These are phyloP conservation scores for Claviceps pusilla DNA, from an alignment of 2,329 filamentous ascomycete species.

Conservation along the genomic window DNA sequence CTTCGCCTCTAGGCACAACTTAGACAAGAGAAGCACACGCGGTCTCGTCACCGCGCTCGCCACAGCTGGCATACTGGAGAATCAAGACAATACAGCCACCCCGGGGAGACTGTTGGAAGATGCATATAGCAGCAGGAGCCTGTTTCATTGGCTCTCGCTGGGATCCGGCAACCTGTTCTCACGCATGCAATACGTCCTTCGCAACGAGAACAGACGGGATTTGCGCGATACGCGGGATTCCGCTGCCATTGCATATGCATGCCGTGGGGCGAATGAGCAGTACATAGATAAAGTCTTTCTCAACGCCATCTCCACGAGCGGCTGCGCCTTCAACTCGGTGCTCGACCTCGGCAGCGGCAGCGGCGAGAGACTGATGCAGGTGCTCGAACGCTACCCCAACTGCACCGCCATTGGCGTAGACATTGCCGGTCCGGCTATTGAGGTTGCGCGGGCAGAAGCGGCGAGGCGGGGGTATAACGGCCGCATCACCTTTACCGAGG, in stretches of 20 bases:
- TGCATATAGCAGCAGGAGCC: slow-evolving; percentile 1
- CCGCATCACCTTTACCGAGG: background rate
- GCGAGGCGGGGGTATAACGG: background rate
- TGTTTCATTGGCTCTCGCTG: slow-evolving; percentile 8
- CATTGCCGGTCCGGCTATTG: slow-evolving; percentile 4
- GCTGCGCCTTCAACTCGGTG: slow-evolving; percentile 4
- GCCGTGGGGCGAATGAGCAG: slow-evolving; percentile 4
- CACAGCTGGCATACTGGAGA: background rate
- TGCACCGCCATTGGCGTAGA: slow-evolving; percentile 7
- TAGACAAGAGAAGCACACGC: background rate
- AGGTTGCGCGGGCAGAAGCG: slow-evolving; percentile 4
- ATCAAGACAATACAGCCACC: background rate
- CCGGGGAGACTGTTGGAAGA: background rate
- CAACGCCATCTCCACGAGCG: slow-evolving; percentile 1
- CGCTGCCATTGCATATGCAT: slow-evolving; percentile 8
- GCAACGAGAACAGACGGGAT: slow-evolving; percentile 6
- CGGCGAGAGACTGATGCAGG: slow-evolving; percentile 7
- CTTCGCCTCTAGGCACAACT: background rate
- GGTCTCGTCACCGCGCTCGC: background rate
- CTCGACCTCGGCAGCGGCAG: slow-evolving; percentile 9
- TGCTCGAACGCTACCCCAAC: slow-evolving; percentile 4
- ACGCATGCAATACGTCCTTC: slow-evolving; percentile 3
- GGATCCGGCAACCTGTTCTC: slow-evolving; percentile 7
- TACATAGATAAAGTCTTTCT: slow-evolving; percentile 5
- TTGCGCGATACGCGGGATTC: slow-evolving; percentile 4